Evolutionary conservation across 2,329 filamentous ascomycete species (phyloP).

Genomic region (Talaromyces albobiverticillius): DNA sequence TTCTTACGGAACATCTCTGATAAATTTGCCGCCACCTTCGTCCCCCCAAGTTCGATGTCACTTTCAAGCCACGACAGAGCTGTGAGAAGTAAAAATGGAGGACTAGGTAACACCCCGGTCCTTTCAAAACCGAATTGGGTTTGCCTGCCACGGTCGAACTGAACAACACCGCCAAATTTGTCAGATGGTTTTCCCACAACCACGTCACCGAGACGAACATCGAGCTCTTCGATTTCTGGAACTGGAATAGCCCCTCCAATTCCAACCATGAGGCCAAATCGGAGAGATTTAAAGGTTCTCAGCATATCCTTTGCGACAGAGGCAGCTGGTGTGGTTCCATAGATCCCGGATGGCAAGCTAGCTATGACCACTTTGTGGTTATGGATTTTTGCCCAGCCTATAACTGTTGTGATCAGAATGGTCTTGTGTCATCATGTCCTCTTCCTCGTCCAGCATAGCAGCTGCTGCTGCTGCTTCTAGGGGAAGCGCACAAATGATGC

Average conservation of each 20-base stretch:
- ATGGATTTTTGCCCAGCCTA: constrained; percentile 14
- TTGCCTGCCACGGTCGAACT: not conserved
- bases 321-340: constrained; percentile 15
- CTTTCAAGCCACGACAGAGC: too few species aligned
- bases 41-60: too few species aligned
- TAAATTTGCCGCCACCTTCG: too few species aligned
- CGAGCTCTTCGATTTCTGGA: not conserved
- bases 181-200: constrained; percentile 16
- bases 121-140: too few species aligned
- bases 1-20: too few species aligned
- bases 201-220: constrained; percentile 18
- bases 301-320: constrained; percentile 17
- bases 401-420: constrained; percentile 16
- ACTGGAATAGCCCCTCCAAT: constrained; percentile 17
- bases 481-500: not conserved
- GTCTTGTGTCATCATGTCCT: constrained; percentile 1
- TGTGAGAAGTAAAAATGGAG: too few species aligned
- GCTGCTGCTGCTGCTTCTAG: constrained; percentile 2
- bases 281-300: constrained; percentile 16
- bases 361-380: constrained; percentile 20
- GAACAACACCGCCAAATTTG: not conserved
- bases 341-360: constrained; percentile 14
- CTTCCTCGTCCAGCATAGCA: constrained; percentile 14
- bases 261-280: constrained; percentile 18
- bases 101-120: too few species aligned